These are phyloP conservation scores for Irpex lacteus DNA, from an alignment of 1,284 basidiomycete genomes.

Conservation along the genomic window DNA sequence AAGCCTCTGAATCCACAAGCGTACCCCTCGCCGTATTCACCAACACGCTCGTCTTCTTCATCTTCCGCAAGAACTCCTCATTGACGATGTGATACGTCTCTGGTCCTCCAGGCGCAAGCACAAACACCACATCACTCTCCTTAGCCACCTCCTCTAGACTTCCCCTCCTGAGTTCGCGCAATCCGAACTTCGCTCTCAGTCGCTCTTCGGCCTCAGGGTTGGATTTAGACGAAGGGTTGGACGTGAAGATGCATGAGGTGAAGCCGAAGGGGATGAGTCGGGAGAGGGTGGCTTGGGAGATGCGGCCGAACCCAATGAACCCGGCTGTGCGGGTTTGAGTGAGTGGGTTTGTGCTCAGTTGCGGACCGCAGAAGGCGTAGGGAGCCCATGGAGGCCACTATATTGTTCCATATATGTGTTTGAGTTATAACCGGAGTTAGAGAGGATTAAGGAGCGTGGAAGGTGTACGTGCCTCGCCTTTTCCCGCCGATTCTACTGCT, in stretches of 20 bases:
- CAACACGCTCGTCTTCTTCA: conserved; percentile 78
- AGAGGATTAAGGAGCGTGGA: neutral
- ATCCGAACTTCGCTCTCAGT: conserved; percentile 43
- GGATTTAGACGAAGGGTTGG: conserved; percentile 46
- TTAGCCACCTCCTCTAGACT: conserved; percentile 66
- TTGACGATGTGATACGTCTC: conserved; percentile 75
- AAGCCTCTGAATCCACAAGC: conserved; percentile 85
- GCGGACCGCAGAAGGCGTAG: conserved; percentile 76
- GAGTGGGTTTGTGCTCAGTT: conserved; percentile 56
- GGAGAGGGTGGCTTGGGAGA: conserved; percentile 76
- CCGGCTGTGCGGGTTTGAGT: conserved; percentile 70
- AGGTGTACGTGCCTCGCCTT: conserved; percentile 51
- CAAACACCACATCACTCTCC: conserved; percentile 78
- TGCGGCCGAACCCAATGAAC: conserved; percentile 93
- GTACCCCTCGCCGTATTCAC: conserved; percentile 83
- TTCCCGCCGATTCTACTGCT: conserved; percentile 62
- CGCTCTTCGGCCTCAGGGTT: conserved; percentile 50
- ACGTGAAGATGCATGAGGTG: conserved; percentile 64
- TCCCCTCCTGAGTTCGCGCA: conserved; percentile 59
- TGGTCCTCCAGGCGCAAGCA: conserved; percentile 79
- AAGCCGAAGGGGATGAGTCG: conserved; percentile 80
- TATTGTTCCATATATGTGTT: conserved; percentile 16
- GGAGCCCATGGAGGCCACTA: conserved; percentile 79
- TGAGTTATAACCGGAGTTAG: neutral
- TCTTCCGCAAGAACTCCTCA: conserved; percentile 69